Evolutionary conservation across 768 basidiomycete species (phyloP), one percentile per base, ranked within the genome.

Genomic region (Pisolithus albus): DNA sequence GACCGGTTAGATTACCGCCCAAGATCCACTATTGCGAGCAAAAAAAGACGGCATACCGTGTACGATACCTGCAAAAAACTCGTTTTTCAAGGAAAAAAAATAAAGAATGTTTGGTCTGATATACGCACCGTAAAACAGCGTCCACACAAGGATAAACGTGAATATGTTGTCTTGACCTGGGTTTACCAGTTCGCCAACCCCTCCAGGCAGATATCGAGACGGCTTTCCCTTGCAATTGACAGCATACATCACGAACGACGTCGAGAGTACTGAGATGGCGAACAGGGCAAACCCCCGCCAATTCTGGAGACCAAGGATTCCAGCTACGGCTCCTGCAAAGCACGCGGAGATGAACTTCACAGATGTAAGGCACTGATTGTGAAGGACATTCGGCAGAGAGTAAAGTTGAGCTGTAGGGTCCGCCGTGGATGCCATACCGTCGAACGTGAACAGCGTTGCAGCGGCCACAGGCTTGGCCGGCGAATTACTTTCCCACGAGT

Each of bases 141-240:
- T 97, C 93, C 93, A 97, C 19, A 88, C 85, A 26, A 96, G 79
- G 52, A 97, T 79, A 61, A 94, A 97, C 3, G 91, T 90, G 61
- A 92, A 90, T 16, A 85, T 72, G 57, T 92, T 93, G 68, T 96
- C 93, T 68, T 92, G 88, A 9, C 91, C 91, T 0, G 93, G 86
- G 55, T 86, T 91, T 44, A 84, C 70, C 36, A 95, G 70, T 50
- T 87, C 87, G 67, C 75, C 70, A 53, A 80, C 61, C 2, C 86
- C 86, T 5, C 82, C 81, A 41, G 76, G 70, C 16, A 84, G 61
- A 65, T 81, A 90, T 59, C 81, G 85, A 39, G 68, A 59, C 0
- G 87, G 84, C 30, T 72, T 74, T 3, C 82, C 80, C 48, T 76
- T 73, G 70, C 88, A 92, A 60, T 90, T 92, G 57, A 93, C 64